Evolutionary conservation across 2,329 filamentous ascomycete species (phyloP).

Genomic region (Seiridium unicorne): DNA sequence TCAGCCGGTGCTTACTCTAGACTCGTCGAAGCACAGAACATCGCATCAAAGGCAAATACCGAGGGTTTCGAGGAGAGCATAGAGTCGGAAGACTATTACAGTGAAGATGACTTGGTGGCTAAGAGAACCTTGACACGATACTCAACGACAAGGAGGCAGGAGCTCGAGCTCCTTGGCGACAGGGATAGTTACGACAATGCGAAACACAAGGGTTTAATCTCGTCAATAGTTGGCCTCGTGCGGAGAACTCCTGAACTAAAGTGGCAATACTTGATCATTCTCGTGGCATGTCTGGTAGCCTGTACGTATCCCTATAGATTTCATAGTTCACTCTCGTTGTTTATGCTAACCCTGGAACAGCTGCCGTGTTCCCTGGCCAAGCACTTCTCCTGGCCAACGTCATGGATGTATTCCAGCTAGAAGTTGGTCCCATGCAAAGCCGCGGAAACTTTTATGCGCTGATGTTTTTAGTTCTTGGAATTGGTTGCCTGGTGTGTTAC

Average conservation of each 20-base stretch:
- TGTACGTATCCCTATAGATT: not conserved
- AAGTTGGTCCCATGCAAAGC: slow-evolving; percentile 12
- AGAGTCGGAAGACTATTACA: slow-evolving; percentile 31
- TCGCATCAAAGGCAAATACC: not conserved
- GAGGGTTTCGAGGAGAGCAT: not conserved
- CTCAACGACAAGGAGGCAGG: slow-evolving; percentile 38
- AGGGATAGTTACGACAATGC: slow-evolving; percentile 1
- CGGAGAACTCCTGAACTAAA: not conserved
- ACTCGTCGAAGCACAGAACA: slow-evolving; percentile 13
- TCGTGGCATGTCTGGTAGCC: slow-evolving; percentile 3
- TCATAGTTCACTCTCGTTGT: not conserved
- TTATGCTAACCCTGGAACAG: slow-evolving; percentile 8
- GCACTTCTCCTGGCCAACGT: slow-evolving; percentile 29
- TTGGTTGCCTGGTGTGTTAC: slow-evolving; percentile 48
- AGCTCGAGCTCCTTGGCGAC: not conserved
- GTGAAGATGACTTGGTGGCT: not conserved
- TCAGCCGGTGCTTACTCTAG: slow-evolving; percentile 13
- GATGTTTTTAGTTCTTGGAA: slow-evolving; percentile 61
- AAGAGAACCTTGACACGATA: slow-evolving; percentile 51
- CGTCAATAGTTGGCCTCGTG: not conserved
- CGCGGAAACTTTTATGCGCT: slow-evolving; percentile 40
- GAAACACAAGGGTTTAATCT: slow-evolving; percentile 7
- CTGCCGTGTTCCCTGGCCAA: slow-evolving; percentile 28
- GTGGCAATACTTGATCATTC: not conserved
- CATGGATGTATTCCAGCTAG: slow-evolving; percentile 22